A percentile compares a stretch with the other conserved stretches of the same genome.
Conservation (phyloP, 2,329 filamentous ascomycete species). For the Ilyonectria robusta region DNA sequence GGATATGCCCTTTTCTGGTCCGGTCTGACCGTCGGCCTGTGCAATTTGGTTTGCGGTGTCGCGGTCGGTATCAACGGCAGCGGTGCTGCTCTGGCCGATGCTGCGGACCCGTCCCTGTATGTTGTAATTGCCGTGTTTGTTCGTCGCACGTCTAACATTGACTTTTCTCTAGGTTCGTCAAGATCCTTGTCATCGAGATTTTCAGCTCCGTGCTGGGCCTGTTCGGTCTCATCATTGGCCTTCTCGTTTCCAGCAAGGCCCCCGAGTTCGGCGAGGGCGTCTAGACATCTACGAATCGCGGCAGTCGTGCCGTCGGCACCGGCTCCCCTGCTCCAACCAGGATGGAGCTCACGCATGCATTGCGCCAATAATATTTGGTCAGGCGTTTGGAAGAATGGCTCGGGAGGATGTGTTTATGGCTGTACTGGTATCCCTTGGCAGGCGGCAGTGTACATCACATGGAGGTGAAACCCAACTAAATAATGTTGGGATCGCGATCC, state of each 20-base stretch:
- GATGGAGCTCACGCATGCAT: slow-evolving; percentile 51
- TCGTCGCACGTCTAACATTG: slow-evolving; percentile 31
- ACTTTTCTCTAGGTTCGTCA: slow-evolving; percentile 82
- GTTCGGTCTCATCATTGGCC: slow-evolving; percentile 95
- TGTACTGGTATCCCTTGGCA: slow-evolving; percentile 54
- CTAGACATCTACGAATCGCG: slow-evolving; percentile 40
- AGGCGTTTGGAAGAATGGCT: slow-evolving; percentile 59
- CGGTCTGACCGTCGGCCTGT: slow-evolving; percentile 92
- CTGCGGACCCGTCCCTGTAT: slow-evolving; percentile 90
- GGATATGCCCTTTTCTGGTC: slow-evolving; percentile 97
- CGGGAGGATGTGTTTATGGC: slow-evolving; percentile 50
- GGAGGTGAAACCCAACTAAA: slow-evolving; percentile 48
- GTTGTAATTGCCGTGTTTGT: slow-evolving; percentile 53
- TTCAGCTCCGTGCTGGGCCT: slow-evolving; percentile 98
- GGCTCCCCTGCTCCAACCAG: slow-evolving; percentile 41
- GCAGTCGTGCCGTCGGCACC: slow-evolving; percentile 33
- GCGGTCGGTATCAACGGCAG: slow-evolving; percentile 98
- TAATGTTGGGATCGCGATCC: slow-evolving; percentile 41
- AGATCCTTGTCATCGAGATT: slow-evolving; percentile 98
- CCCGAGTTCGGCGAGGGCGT: slow-evolving; percentile 72
- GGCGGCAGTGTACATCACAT: slow-evolving; percentile 53
- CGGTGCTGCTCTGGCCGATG: slow-evolving; percentile 95
- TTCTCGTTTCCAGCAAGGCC: slow-evolving; percentile 89
- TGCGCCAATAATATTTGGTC: slow-evolving; percentile 55
- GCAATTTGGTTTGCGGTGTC: slow-evolving; percentile 96